Evolutionary conservation across 1,139 yeast species (phyloP).

Genomic region (Hemisphaericaspora subhashii): DNA sequence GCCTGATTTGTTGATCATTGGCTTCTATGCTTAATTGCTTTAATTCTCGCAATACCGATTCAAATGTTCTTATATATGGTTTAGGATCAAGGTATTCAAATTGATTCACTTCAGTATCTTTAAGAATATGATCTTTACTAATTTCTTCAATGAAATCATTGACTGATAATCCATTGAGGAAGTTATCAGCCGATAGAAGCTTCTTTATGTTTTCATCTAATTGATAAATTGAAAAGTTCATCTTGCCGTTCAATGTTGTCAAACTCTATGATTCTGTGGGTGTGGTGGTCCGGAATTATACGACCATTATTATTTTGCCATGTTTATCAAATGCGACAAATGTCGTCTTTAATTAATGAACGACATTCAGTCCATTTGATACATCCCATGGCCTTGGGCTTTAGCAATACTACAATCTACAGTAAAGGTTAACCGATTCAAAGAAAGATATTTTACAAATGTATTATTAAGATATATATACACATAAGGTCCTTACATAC

Average conservation of each 20-base stretch:
- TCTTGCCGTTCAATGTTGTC: conserved; percentile 11
- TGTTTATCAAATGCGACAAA: too few relatives aligned
- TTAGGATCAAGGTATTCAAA: conserved; percentile 76
- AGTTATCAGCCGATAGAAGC: conserved; percentile 69
- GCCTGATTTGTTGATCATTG: conserved; percentile 41
- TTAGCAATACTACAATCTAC: too few relatives aligned
- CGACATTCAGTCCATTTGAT: too few relatives aligned
- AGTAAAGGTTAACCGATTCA: conserved; percentile 2
- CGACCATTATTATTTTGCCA: too few relatives aligned
- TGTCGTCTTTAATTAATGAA: too few relatives aligned
- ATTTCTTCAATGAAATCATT: conserved; percentile 83
- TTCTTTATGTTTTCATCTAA: conserved; percentile 72
- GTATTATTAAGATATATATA: conserved; percentile 5
- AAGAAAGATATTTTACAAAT: conserved; percentile 2
- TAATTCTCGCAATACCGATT: conserved; percentile 75
- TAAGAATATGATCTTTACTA: conserved; percentile 65
- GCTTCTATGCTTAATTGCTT: conserved; percentile 60
- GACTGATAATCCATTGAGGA: conserved; percentile 67
- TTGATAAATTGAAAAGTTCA: conserved; percentile 49
- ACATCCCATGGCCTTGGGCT: too few relatives aligned
- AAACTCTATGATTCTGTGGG: not conserved
- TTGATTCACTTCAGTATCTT: conserved; percentile 55
- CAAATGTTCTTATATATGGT: conserved; percentile 92
- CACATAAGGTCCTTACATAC: conserved; percentile 2
- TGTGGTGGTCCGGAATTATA: not conserved